Evolutionary conservation across 2,329 filamentous ascomycete genomes (phyloP).

Genomic region (Calonectria pseudoreteaudii): DNA sequence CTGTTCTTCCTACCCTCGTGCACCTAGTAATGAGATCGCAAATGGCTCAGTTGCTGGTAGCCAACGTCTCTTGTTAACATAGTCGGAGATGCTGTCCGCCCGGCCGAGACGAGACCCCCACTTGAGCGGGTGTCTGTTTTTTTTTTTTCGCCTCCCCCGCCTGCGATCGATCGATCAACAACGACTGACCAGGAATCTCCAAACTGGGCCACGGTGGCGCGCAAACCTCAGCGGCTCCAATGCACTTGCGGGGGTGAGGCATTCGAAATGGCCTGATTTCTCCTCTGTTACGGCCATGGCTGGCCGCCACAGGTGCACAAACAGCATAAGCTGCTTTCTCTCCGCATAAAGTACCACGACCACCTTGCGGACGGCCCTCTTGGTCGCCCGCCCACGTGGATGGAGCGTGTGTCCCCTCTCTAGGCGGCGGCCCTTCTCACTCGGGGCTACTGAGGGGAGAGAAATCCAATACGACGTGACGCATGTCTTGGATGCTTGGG

Average conservation of each 20-base stretch:
- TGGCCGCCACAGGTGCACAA: conserved; percentile 1
- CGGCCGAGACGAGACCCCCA: conserved; percentile 4
- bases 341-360: conserved; percentile 1
- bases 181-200: neutral
- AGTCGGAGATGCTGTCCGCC: neutral
- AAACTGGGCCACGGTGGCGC: neutral
- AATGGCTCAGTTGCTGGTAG: neutral
- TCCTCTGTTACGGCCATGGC: neutral
- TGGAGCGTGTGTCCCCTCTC: neutral
- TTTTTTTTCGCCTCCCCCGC: neutral
- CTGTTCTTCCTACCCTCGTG: neutral
- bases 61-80: neutral
- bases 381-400: conserved; percentile 14
- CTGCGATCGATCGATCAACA: conserved; percentile 5
- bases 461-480: neutral
- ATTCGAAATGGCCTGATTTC: conserved; percentile 1
- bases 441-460: neutral
- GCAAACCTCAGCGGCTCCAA: neutral
- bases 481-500: conserved; percentile 11
- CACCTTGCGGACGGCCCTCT: neutral
- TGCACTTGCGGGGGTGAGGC: neutral
- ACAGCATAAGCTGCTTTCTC: neutral
- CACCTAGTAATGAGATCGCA: neutral
- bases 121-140: neutral
- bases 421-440: neutral